Evolutionary conservation across 441 rosid genomes (phyloP).

Genomic region (Pelargonium fulgidum): DNA sequence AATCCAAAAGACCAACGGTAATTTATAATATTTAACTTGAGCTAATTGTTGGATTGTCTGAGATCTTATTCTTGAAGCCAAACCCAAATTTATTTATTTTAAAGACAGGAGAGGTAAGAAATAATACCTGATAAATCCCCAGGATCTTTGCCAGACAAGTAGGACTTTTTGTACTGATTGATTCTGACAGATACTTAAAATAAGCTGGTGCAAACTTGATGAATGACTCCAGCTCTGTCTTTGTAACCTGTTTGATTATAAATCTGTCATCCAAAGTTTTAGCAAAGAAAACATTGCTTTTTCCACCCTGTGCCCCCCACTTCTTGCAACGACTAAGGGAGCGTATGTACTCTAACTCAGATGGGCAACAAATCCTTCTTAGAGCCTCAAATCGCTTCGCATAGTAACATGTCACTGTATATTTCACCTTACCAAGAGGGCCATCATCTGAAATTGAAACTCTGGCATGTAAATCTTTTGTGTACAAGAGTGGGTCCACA

Average conservation of each 20-base stretch:
- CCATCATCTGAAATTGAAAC: slow-evolving; percentile 71
- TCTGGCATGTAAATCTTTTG: slow-evolving; percentile 70
- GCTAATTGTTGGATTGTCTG: not conserved
- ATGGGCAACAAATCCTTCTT: slow-evolving; percentile 76
- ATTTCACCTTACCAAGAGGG: slow-evolving; percentile 64
- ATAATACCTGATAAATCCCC: slow-evolving; percentile 90
- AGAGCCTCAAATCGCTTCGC: slow-evolving; percentile 80
- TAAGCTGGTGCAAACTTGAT: slow-evolving; percentile 78
- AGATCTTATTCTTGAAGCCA: not conserved
- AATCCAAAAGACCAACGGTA: not conserved
- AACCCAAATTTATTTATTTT: not conserved
- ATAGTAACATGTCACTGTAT: slow-evolving; percentile 77
- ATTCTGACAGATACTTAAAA: slow-evolving; percentile 72
- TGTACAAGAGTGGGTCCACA: slow-evolving; percentile 58
- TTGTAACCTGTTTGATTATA: slow-evolving; percentile 94
- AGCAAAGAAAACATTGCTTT: slow-evolving; percentile 98
- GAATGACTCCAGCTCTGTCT: slow-evolving; percentile 95
- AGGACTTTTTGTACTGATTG: slow-evolving; percentile 75
- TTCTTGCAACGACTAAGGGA: slow-evolving; percentile 97
- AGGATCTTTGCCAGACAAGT: slow-evolving; percentile 96
- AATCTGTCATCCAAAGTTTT: slow-evolving; percentile 95
- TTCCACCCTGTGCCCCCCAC: slow-evolving; percentile 99
- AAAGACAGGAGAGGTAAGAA: not conserved
- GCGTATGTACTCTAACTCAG: slow-evolving; percentile 76
- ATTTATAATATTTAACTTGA: not conserved